Base-by-base conservation (phyloP, 805 yeast genomes). In the Wickerhamiella hasegawae region DNA sequence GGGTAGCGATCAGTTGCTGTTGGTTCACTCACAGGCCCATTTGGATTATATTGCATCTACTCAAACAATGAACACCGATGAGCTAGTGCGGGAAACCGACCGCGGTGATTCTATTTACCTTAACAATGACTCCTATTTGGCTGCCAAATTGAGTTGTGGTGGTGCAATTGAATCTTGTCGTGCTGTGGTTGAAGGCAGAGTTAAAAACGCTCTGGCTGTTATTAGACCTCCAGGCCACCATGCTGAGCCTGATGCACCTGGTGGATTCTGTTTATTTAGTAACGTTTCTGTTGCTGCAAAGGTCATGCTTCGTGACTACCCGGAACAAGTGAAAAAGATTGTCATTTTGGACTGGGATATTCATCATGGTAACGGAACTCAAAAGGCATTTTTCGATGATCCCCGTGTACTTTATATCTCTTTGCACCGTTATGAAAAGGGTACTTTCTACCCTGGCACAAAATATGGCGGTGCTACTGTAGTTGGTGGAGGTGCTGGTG, bases 211-310 rank as follows among this genome's bases (percentile, higher is more conserved):
- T 0, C 52, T 90, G 33, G 99, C 98, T 0, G 81, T 90, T 5
- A 94, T 90, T 12, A 71, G 99, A 45, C 99, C 99, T 1, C 99
- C 99, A 0, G 99, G 99, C 5, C 99, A 90, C 60, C 99, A 90
- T 53, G 97, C 98, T 1, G 99, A 92, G 52, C 98, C 99, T 2
- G 90, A 82, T 45, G 64, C 84, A 12, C 93, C 98, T 0, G 97
- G 95, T 32, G 99, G 99, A 11, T 90, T 90, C 54, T 90, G 98
- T 59, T 62, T 90, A 31, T 90, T 90, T 53, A 79, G 93, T 41
- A 90, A 90, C 51, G 99, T 90, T 18, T 95, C 97, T 0, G 95
- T 90, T 15, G 97, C 98, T 2, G 94, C 96, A 14, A 79, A 79
- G 49, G 73, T 76, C 40, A 77, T 85, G 43, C 59, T 90, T 38